These are phyloP conservation scores for Brassica cretica DNA, from an alignment of 345 rosid species.

Conservation along the genomic window DNA sequence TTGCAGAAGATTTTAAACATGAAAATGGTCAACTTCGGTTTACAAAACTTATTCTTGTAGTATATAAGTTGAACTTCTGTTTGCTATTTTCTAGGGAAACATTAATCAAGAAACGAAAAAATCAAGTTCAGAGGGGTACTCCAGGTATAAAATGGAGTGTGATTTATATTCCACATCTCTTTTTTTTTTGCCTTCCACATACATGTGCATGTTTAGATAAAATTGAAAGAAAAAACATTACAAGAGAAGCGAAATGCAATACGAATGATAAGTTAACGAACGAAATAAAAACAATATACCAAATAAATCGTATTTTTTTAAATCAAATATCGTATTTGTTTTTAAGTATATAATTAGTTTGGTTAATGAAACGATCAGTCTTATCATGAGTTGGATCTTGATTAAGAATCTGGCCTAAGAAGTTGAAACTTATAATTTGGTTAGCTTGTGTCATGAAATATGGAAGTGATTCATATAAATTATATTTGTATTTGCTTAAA, in stretches of 20 bases:
- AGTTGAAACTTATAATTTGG: neutral
- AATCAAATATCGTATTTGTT: too few species aligned
- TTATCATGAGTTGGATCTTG: neutral
- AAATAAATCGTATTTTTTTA: neutral
- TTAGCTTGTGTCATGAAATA: constrained; percentile 17
- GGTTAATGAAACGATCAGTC: neutral
- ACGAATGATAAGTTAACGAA: neutral
- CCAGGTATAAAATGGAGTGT: constrained; percentile 20
- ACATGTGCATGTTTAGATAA: neutral
- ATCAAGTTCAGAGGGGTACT: neutral
- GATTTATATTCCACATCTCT: constrained; percentile 12
- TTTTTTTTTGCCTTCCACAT: neutral
- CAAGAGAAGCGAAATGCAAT: neutral
- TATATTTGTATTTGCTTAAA: neutral
- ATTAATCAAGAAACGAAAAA: constrained; percentile 24
- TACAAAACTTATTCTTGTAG: neutral
- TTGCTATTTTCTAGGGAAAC: constrained; percentile 26
- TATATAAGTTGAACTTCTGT: constrained; percentile 2
- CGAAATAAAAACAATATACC: neutral
- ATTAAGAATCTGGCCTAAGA: neutral
- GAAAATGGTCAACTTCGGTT: constrained; percentile 2
- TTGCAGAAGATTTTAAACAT: constrained; percentile 17
- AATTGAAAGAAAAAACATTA: neutral
- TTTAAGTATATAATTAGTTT: neutral
- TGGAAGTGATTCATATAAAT: neutral